Base-by-base conservation (phyloP, 1,284 basidiomycete genomes). In the Pseudozyma tsukubaensis region DNA sequence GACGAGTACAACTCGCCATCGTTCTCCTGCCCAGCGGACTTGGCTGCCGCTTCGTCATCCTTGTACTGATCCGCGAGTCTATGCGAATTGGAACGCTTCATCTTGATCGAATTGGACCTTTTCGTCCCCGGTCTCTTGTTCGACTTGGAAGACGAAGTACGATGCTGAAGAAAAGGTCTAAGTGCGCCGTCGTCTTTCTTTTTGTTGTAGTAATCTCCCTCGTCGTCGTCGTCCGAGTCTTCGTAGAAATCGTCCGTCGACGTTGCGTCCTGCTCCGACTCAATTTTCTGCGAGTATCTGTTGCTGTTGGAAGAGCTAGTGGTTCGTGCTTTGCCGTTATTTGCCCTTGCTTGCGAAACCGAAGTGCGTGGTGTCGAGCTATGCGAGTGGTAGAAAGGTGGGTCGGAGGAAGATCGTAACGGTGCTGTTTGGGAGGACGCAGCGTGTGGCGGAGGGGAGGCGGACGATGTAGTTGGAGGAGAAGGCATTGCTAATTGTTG, bases 91-190 rank as follows among this genome's bases (percentile, higher is more conserved):
- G 71, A 64, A 4, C 65, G 71, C 52, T 73, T 60, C 71, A 73
- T 60, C 49, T 68, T 64, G 58, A 73, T 73, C 50, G 65, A 73
- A 8, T 68, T 65, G 44, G 58, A 50, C 14, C 71, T 32, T 12
- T 55, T 59, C 14, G 49, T 35, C 18, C 39, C 39, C 6, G 65
- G 64, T 39, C 54, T 47, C 9, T 51, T 48, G n/a, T 24, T 42
- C 16, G 57, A 37, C 24, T 51, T 59, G 44, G 69, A 35, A 36
- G 68, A 56, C 18, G 56, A 59, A 11, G 64, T 24, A 32, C 47
- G 44, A 29, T 50, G 55, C 36, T 35, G 48, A 3, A 61, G 37
- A 35, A 68, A 64, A 4, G 65, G 65, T 32, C 65, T 19, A 11
- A 43, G 18, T 36, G 58, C 63, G 9, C 48, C 61, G 32, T 42